These are phyloP conservation scores for Prillingera fragicola DNA, from an alignment of 1,284 basidiomycete species.

Conservation along the genomic window DNA sequence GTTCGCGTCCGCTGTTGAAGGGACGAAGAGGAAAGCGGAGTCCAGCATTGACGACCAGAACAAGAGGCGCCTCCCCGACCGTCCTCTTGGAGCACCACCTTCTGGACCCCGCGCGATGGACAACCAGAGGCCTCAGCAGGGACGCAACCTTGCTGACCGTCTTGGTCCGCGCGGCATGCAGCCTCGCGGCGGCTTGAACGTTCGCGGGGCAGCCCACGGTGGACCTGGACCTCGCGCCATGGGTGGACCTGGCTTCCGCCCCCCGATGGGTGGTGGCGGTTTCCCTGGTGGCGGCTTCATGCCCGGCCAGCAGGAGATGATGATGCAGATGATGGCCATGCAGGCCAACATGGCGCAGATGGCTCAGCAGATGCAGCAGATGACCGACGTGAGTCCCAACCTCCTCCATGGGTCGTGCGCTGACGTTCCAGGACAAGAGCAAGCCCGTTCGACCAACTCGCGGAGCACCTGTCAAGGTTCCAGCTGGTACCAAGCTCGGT, in stretches of 20 bases:
- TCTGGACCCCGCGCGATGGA: conserved; percentile 16
- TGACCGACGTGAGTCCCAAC: conserved; percentile 44
- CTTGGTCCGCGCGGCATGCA: conserved; percentile 12
- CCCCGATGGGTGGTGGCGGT: conserved; percentile 17
- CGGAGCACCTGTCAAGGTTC: conserved; percentile 27
- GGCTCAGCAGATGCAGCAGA: conserved; percentile 47
- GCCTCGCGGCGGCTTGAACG: conserved; percentile 19
- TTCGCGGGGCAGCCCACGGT: conserved; percentile 18
- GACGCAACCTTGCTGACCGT: conserved; percentile 20
- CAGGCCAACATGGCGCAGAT: conserved; percentile 50
- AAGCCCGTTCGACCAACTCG: conserved; percentile 12
- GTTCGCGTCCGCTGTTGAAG: conserved; percentile 18
- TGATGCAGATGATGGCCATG: conserved; percentile 51
- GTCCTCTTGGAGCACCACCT: conserved; percentile 15
- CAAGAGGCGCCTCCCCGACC: conserved; percentile 17
- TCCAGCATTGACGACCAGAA: conserved; percentile 6
- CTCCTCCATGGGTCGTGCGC: background rate
- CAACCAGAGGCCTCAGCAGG: conserved; percentile 6
- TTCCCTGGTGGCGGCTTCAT: conserved; percentile 14
- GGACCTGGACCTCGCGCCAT: conserved; percentile 10
- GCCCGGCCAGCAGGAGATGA: conserved; percentile 45
- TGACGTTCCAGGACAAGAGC: conserved; percentile 11
- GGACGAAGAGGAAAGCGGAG: conserved; percentile 23
- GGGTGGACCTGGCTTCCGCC: too few relatives aligned
- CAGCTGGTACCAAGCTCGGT: conserved; percentile 35